phyloP scores from a whole-genome alignment of 768 basidiomycete genomes.

The Gautieria morchelliformis region DNA sequence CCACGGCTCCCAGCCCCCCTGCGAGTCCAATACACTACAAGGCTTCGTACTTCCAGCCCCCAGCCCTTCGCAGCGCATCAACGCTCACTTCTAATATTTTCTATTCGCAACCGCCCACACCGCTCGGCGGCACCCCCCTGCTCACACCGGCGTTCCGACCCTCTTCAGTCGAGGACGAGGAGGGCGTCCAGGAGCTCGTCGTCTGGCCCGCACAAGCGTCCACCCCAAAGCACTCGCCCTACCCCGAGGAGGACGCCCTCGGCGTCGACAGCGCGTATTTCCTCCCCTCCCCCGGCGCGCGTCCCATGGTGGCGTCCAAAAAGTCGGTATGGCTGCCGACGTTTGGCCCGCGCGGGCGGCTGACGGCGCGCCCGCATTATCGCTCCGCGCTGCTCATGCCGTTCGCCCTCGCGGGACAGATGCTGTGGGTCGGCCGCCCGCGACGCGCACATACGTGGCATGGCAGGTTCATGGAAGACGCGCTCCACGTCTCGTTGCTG shows the following conservation, averaged over 20 bases:
- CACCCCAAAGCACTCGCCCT: conserved; percentile 1
- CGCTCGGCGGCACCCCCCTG: conserved; percentile 6
- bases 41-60: conserved; percentile 2
- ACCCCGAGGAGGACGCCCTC: not conserved
- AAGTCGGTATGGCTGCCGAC: not conserved
- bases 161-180: not conserved
- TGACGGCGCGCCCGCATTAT: not conserved
- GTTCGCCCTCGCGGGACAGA: not conserved
- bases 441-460: conserved; percentile 3
- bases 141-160: not conserved
- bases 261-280: conserved; percentile 7
- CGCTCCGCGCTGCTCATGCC: not conserved
- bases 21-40: conserved; percentile 4
- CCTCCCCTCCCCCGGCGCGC: not conserved
- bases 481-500: not conserved
- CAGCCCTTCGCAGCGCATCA: conserved; percentile 5
- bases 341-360: not conserved
- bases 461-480: not conserved
- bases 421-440: not conserved
- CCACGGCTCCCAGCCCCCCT: conserved; percentile 1
- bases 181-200: not conserved
- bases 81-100: not conserved
- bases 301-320: not conserved
- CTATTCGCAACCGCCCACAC: conserved; percentile 1
- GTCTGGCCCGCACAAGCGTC: not conserved